These are phyloP conservation scores for Ulota crispa DNA, from an alignment of 225 moss, liverwort and hornwort species.

Conservation along the genomic window DNA sequence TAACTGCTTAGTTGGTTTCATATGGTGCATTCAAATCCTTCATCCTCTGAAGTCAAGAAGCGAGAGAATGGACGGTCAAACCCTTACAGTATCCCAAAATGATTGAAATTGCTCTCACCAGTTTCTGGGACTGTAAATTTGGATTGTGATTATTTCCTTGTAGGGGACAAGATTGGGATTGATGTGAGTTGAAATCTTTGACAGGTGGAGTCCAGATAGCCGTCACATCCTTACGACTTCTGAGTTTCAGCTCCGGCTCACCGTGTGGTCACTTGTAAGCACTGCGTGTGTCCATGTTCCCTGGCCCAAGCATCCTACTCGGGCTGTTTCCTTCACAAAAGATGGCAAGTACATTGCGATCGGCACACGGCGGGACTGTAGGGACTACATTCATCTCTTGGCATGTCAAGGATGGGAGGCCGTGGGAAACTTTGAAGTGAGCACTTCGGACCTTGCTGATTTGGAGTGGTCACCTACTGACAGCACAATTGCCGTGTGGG, in stretches of 20 bases:
- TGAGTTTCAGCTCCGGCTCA: conserved; percentile 91
- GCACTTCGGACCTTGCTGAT: conserved; percentile 72
- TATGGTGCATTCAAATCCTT: neutral
- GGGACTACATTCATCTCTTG: conserved; percentile 78
- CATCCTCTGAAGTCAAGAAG: neutral
- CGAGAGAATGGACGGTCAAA: neutral
- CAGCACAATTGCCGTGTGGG: conserved; percentile 95
- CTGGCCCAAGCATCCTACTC: conserved; percentile 89
- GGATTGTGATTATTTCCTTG: neutral
- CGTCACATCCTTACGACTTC: conserved; percentile 97
- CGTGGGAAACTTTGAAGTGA: conserved; percentile 80
- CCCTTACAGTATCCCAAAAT: neutral
- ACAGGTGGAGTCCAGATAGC: conserved; percentile 95
- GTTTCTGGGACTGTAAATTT: neutral
- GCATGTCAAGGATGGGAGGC: conserved; percentile 89
- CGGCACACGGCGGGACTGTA: conserved; percentile 87
- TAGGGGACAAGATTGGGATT: neutral
- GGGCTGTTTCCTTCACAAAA: conserved; percentile 73
- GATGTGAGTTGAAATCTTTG: neutral
- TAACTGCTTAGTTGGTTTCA: neutral
- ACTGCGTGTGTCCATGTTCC: conserved; percentile 95
- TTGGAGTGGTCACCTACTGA: conserved; percentile 97
- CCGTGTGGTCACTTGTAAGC: conserved; percentile 94
- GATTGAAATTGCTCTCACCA: neutral
- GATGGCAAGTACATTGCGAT: conserved; percentile 91